phyloP scores from a whole-genome alignment of 306 rosid species.

The Vigna nakashimae region DNA sequence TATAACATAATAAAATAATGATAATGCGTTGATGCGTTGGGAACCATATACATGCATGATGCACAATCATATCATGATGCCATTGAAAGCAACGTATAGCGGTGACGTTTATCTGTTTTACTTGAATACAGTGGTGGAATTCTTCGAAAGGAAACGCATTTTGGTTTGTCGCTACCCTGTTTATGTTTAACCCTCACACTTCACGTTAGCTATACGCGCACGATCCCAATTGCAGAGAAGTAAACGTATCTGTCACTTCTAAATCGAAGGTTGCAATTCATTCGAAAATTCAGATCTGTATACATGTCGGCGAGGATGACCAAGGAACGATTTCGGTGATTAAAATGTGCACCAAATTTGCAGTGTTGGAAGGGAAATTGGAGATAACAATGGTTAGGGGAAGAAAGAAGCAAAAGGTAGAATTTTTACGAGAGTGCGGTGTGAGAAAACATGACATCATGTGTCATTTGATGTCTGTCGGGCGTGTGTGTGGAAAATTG shows the following conservation, averaged over 20 bases:
- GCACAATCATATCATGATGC: background rate
- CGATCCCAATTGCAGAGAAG: conserved; percentile 12
- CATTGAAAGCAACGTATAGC: background rate
- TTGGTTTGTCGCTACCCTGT: conserved; percentile 35
- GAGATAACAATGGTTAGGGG: background rate
- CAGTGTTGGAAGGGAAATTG: background rate
- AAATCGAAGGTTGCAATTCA: background rate
- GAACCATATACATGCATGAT: background rate
- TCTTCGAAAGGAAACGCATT: conserved; percentile 30
- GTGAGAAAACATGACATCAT: background rate
- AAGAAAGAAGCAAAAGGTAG: background rate
- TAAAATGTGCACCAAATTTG: background rate
- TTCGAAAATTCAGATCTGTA: background rate
- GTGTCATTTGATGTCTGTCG: background rate
- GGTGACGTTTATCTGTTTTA: conserved; percentile 30
- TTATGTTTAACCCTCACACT: background rate
- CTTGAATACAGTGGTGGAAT: conserved; percentile 33
- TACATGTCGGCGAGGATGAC: background rate
- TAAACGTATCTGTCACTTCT: conserved; percentile 31
- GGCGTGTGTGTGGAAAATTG: background rate
- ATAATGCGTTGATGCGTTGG: conserved; percentile 32
- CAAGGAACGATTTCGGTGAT: background rate
- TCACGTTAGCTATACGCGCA: conserved; percentile 33
- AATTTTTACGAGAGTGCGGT: background rate
- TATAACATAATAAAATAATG: conserved; percentile 9